Evolutionary conservation across 2,329 filamentous ascomycete genomes (phyloP).

Genomic region (Neopestalotiopsis rosae): DNA sequence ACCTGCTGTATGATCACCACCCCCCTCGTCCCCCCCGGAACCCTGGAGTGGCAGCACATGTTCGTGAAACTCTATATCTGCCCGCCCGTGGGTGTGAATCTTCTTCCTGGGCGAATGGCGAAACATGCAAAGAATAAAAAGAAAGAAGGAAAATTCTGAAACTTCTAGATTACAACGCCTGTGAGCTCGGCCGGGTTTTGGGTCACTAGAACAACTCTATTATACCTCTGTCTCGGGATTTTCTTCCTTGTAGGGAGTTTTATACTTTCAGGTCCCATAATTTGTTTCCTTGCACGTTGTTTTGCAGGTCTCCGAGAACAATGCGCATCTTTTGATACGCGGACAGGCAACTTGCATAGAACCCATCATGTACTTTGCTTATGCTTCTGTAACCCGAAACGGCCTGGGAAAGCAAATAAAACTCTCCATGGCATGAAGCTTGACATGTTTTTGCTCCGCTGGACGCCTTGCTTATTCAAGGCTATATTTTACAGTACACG

Average conservation of each 20-base stretch:
- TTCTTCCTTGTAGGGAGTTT: neutral
- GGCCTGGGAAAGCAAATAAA: too few species aligned
- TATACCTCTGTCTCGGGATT: neutral
- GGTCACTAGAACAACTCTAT: constrained; percentile 2
- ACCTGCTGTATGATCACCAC: neutral
- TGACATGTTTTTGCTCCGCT: too few species aligned
- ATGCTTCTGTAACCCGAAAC: too few species aligned
- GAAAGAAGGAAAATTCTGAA: neutral
- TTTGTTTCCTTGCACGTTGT: neutral
- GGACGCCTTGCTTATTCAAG: too few species aligned
- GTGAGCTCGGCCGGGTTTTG: neutral
- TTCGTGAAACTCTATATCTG: neutral
- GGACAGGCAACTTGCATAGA: too few species aligned
- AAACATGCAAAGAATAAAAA: too few species aligned
- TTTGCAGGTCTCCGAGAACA: neutral
- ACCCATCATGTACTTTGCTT: too few species aligned
- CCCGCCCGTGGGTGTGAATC: neutral
- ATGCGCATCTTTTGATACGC: neutral
- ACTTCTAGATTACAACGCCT: neutral
- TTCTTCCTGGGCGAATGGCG: too few species aligned
- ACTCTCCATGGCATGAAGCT: too few species aligned
- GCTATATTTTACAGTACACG: too few species aligned
- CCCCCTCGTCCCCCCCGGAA: neutral
- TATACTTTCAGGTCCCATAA: neutral
- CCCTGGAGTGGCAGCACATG: neutral